Conservation (phyloP, 176 grass and related monocot species). For the Ensete glaucum region DNA sequence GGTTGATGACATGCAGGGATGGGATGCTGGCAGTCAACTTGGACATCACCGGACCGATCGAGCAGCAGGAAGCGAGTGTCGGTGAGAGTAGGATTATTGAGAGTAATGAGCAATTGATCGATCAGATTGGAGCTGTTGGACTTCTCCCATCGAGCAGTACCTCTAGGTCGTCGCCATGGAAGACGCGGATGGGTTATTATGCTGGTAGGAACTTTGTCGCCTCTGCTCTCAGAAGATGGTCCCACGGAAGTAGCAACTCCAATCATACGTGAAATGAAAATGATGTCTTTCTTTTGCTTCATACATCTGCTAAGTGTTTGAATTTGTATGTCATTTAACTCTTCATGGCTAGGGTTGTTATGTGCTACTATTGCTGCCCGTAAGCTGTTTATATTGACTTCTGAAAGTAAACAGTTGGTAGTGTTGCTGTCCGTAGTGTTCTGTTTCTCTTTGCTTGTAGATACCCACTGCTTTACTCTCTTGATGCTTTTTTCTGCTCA, state of each 20-base stretch:
- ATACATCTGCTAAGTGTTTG: not conserved
- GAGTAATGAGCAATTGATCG: conserved; percentile 44
- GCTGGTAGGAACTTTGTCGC: conserved; percentile 41
- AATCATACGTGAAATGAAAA: conserved; percentile 20
- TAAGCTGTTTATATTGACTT: not conserved
- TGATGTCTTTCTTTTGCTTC: not conserved
- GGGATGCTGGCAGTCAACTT: conserved; percentile 59
- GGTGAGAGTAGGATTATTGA: conserved; percentile 50
- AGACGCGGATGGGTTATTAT: conserved; percentile 29
- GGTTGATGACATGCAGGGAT: conserved; percentile 39
- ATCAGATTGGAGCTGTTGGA: conserved; percentile 26
- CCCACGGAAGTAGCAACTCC: conserved; percentile 11
- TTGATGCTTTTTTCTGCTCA: not conserved
- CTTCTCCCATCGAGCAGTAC: conserved; percentile 29
- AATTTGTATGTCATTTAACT: not conserved
- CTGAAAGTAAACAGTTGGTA: not conserved
- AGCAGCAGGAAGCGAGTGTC: conserved; percentile 40
- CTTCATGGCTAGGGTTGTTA: not conserved
- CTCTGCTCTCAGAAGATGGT: conserved; percentile 35
- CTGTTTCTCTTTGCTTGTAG: not conserved
- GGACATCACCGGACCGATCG: conserved; percentile 31
- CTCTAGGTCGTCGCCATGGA: conserved; percentile 36
- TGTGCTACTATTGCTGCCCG: conserved; percentile 3
- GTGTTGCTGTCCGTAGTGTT: not conserved
- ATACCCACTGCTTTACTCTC: not conserved